Base-by-base conservation (phyloP, 345 rosid species). In the Erodium maritimum region DNA sequence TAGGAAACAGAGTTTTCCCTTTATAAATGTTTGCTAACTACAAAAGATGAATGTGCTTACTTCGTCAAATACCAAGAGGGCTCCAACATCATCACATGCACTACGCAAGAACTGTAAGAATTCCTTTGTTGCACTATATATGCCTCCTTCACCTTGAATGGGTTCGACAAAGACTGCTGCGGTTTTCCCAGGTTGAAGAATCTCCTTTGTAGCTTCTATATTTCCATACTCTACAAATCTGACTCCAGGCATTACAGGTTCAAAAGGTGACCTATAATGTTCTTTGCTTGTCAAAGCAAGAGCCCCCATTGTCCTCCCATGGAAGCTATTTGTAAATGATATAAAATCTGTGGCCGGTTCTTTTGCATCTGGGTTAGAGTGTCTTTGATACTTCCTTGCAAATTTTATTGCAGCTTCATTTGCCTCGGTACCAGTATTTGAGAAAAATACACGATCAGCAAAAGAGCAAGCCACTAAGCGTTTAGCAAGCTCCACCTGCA, bases 181-280 rank as follows among this genome's bases (percentile, higher is more conserved):
- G 60, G 77, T 79, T 64, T 78, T 82, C 34, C 91, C 86, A 1
- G 23, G 69, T 67, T 58, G 53, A 59, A 87, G 83, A 23, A 72
- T 69, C 17, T 83, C 79, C 9, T 46, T 69, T 16, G 96, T 75
- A 13, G 91, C 82, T 74, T 83, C 69, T 19, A 74, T 69, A 62
- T 93, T 74, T 21, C 99, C 96, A 58, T 80, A 89, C 61, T 93
- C 96, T 52, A 87, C 65, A 69, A 93, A 93, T 51, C 84, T 85
- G 34, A 86, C 96, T 54, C 96, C 99, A n/a, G 99, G 94, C 99
- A 93, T 89, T 61, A 93, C 85, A 48, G 99, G 99, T 61, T 93
- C 89, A 57, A 89, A 87, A 60, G 99, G 99, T 20, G 74, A 73
- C 67, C 96, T 72, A 25, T 93, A 93, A 19, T 86, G 74, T 61